phyloP scores from a whole-genome alignment of 345 rosid species.

The Euphorbia pulcherrima region DNA sequence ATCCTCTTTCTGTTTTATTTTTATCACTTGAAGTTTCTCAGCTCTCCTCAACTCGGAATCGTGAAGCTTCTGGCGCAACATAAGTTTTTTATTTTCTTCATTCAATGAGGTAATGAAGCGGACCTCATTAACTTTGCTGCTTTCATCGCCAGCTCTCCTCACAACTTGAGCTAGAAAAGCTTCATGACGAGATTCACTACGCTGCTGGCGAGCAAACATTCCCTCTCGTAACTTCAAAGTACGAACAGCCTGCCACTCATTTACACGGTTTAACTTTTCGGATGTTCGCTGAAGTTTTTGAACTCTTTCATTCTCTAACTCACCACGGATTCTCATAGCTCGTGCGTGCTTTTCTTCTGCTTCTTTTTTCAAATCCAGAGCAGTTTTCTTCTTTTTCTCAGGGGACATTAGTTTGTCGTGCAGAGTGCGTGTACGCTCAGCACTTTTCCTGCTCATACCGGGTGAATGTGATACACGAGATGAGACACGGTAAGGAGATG shows the following conservation, averaged over 20 bases:
- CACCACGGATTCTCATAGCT: constrained; percentile 67
- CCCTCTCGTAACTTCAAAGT: constrained; percentile 66
- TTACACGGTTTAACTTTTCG: constrained; percentile 64
- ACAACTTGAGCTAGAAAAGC: constrained; percentile 74
- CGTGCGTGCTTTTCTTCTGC: constrained; percentile 77
- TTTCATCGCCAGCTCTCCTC: constrained; percentile 83
- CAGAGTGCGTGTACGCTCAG: constrained; percentile 61
- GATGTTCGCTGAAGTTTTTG: constrained; percentile 75
- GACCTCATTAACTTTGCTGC: constrained; percentile 79
- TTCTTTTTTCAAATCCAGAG: constrained; percentile 62
- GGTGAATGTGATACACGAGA: constrained; percentile 63
- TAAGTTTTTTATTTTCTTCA: constrained; percentile 74
- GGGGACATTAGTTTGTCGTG: constrained; percentile 71
- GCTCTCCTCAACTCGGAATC: constrained; percentile 78
- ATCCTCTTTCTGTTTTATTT: constrained; percentile 67
- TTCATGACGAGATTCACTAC: constrained; percentile 72
- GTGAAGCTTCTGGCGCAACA: constrained; percentile 67
- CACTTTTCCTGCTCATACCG: constrained; percentile 60
- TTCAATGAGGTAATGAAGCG: constrained; percentile 77
- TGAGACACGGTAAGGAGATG: constrained; percentile 57
- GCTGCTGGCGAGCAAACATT: constrained; percentile 74
- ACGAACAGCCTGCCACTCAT: constrained; percentile 78
- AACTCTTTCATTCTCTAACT: constrained; percentile 69
- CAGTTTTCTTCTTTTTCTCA: constrained; percentile 72
- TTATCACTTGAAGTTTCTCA: constrained; percentile 64